Evolutionary conservation across 768 basidiomycete species (phyloP).

Genomic region (Boletus sp.): DNA sequence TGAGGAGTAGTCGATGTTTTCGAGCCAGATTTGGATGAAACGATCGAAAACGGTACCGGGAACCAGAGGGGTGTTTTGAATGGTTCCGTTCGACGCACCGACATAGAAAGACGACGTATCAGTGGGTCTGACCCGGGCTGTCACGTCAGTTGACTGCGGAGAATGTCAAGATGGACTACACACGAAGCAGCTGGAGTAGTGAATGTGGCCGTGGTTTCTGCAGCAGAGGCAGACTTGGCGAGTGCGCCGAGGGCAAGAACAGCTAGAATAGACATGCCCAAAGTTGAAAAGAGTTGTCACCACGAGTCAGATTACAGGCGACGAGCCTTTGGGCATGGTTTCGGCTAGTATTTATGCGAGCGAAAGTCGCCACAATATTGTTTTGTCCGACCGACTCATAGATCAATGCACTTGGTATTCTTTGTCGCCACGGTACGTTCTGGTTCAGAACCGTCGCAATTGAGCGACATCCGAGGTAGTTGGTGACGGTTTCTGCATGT

Average conservation of each 20-base stretch:
- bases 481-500: neutral
- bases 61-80: conserved; percentile 36
- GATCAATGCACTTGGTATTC: neutral
- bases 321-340: neutral
- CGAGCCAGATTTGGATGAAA: conserved; percentile 53
- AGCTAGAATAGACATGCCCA: conserved; percentile 5
- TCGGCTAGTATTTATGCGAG: conserved; percentile 6
- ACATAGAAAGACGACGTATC: conserved; percentile 37
- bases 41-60: conserved; percentile 41
- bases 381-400: neutral
- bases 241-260: conserved; percentile 17
- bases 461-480: neutral
- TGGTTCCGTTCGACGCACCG: conserved; percentile 40
- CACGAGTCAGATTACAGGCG: neutral
- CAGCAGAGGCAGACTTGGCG: conserved; percentile 12
- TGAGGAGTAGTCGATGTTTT: conserved; percentile 50
- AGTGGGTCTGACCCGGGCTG: conserved; percentile 14
- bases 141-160: conserved; percentile 1
- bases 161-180: conserved; percentile 4
- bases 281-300: neutral
- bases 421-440: neutral
- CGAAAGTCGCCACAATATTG: neutral
- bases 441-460: neutral
- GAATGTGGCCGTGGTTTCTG: conserved; percentile 15
- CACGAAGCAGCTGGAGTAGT: conserved; percentile 23